phyloP scores from a whole-genome alignment of 306 rosid species.

The Gleditsia sinensis region DNA sequence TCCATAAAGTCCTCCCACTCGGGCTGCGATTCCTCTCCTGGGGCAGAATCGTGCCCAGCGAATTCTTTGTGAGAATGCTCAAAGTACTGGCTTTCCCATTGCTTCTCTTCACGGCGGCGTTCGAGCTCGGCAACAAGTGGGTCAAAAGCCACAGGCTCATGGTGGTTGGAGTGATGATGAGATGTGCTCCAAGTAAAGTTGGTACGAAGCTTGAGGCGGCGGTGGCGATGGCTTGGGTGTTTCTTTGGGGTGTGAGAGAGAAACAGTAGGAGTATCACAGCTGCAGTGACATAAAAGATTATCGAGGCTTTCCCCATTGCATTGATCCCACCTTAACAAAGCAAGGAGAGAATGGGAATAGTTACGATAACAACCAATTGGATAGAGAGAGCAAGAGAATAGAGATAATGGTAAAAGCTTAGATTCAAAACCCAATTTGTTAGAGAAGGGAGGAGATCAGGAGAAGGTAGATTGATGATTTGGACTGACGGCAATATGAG shows the following conservation, averaged over 20 bases:
- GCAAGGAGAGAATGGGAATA: neutral
- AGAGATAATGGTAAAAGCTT: no score
- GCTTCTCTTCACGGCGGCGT: conserved; percentile 87
- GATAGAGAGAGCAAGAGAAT: neutral
- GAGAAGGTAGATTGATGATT: neutral
- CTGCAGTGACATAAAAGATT: conserved; percentile 55
- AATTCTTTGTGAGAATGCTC: conserved; percentile 59
- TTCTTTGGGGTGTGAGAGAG: conserved; percentile 65
- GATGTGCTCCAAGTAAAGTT: conserved; percentile 62
- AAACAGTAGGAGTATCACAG: conserved; percentile 59
- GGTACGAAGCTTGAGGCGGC: conserved; percentile 92
- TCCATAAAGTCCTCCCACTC: conserved; percentile 96
- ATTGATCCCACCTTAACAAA: neutral
- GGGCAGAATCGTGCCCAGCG: conserved; percentile 50
- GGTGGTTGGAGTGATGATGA: conserved; percentile 43
- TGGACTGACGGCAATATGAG: neutral
- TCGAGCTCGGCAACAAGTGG: conserved; percentile 88
- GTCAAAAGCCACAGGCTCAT: conserved; percentile 66
- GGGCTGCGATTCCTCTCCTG: conserved; percentile 84
- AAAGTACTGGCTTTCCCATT: conserved; percentile 77
- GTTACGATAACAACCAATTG: neutral
- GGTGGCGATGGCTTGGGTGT: conserved; percentile 61
- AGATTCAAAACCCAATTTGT: no score
- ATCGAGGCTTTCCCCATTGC: conserved; percentile 72
- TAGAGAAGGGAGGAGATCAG: neutral